Evolutionary conservation across 441 rosid genomes (phyloP).

Genomic region (Populus tomentosa): DNA sequence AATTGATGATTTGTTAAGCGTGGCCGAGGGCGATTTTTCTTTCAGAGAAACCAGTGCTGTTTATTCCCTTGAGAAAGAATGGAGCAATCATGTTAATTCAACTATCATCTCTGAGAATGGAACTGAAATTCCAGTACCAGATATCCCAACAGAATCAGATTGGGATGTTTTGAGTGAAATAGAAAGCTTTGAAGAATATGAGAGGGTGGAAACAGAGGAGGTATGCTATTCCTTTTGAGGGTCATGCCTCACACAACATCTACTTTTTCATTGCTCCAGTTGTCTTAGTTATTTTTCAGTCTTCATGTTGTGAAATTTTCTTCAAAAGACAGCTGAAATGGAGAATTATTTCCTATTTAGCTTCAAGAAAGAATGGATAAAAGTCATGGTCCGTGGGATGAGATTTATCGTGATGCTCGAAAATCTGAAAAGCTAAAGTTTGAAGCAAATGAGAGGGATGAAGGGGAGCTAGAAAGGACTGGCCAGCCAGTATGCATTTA

Average conservation of each 20-base stretch:
- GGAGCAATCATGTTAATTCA: constrained; percentile 36
- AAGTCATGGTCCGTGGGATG: constrained; percentile 76
- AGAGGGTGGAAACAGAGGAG: constrained; percentile 83
- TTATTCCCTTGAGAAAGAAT: constrained; percentile 61
- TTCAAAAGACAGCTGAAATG: constrained; percentile 19
- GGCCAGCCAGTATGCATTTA: constrained; percentile 94
- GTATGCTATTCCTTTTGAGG: constrained; percentile 42
- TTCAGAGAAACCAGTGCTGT: constrained; percentile 44
- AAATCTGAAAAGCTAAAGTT: constrained; percentile 85
- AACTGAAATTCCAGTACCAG: constrained; percentile 36
- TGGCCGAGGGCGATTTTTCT: constrained; percentile 32
- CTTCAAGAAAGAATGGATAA: constrained; percentile 85
- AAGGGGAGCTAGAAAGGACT: constrained; percentile 97
- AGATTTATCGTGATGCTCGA: constrained; percentile 83
- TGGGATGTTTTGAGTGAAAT: constrained; percentile 66
- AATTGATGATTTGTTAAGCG: constrained; percentile 27
- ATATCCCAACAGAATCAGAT: constrained; percentile 61
- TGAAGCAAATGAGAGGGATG: constrained; percentile 92
- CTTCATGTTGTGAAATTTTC: neutral
- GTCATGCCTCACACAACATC: neutral
- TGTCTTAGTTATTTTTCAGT: neutral
- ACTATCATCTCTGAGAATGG: constrained; percentile 40
- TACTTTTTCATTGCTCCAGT: too few species aligned
- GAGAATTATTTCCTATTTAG: constrained; percentile 35
- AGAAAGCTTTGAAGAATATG: constrained; percentile 68